Base-by-base conservation (phyloP, 805 yeast genomes). In the Myxozyma sirexii region DNA sequence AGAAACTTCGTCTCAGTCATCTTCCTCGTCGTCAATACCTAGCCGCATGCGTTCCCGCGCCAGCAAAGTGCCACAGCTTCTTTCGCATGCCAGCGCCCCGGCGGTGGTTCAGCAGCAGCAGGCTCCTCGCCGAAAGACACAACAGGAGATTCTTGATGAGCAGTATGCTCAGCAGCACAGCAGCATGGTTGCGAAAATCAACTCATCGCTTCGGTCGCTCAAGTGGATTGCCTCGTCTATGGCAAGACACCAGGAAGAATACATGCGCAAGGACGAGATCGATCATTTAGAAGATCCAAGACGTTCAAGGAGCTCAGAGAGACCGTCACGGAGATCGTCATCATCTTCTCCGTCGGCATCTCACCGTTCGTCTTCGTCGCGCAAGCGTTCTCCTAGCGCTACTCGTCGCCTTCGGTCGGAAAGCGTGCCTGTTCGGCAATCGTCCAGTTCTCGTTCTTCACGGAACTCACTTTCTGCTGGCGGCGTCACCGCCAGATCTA, bases 171-270 rank as follows among this genome's bases (percentile, higher is more conserved):
- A 35, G 15, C 61, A 60, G 45, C 56, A 49, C 21, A 37, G 23
- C 43, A 51, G 61, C 46, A 54, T 62, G 63, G 62, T 59, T 5
- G 59, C 57, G 7, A 62, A 60, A 45, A 53, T 62, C 31, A 62
- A 59, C 59, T 41, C 61, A 17, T 62, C 66, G 3, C 26, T 62
- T 19, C 56, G 61, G 6, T 59, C 66, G 38, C 39, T 62, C 15
- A 62, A 56, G 21, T 62, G 66, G 66, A 46, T 59, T 29, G 64
- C 66, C 17, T 50, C 65, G n/a, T 61, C 65, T 4, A 61, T 61
- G 63, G 65, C 65, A 12, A 51, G 62, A 6, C 65, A 61, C 48
- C 65, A 61, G 47, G 65, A 61, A 31, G 65, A 61, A 55, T 61
- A 61, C 54, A 54, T 58, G 59, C 39, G 59, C 8, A 54, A 54